phyloP scores from a whole-genome alignment of 352 stramenopile species.

The Phytophthora lateralis region DNA sequence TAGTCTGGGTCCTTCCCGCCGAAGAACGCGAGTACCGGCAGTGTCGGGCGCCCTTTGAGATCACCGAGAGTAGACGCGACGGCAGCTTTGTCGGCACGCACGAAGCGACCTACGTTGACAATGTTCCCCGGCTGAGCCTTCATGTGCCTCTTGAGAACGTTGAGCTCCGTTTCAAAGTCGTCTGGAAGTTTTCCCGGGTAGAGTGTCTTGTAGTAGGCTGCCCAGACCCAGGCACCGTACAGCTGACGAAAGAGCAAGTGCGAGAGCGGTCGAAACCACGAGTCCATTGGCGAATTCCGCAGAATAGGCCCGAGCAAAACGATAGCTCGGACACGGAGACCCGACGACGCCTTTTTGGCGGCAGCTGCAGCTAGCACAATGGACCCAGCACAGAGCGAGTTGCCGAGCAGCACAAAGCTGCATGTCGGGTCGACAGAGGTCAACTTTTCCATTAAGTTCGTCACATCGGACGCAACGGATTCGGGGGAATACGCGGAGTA shows the following conservation, averaged over 20 bases:
- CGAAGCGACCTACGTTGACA: conserved; percentile 31
- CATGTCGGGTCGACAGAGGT: conserved; percentile 16
- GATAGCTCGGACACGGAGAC: conserved; percentile 19
- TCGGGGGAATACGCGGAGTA: conserved; percentile 43
- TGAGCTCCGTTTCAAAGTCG: conserved; percentile 38
- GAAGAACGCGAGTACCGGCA: conserved; percentile 43
- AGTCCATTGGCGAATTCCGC: conserved; percentile 33
- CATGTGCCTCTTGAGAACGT: conserved; percentile 30
- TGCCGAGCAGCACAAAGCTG: conserved; percentile 44
- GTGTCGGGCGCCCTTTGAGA: conserved; percentile 6
- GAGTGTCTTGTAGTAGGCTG: conserved; percentile 49
- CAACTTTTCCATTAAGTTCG: conserved; percentile 32
- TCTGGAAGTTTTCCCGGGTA: conserved; percentile 28
- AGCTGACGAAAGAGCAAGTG: conserved; percentile 39
- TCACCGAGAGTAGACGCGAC: conserved; percentile 26
- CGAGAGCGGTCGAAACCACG: conserved; percentile 39
- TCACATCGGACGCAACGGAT: conserved; percentile 34
- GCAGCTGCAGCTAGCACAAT: conserved; percentile 35
- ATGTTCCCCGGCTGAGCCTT: conserved; percentile 24
- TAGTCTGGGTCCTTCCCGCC: conserved; percentile 46
- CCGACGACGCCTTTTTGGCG: background rate
- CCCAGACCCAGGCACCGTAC: conserved; percentile 36
- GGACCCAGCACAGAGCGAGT: conserved; percentile 44
- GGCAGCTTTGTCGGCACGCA: conserved; percentile 28
- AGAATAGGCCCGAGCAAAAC: conserved; percentile 44